Evolutionary conservation across 2,329 filamentous ascomycete species (phyloP).

Genomic region (Penicillium expansum): DNA sequence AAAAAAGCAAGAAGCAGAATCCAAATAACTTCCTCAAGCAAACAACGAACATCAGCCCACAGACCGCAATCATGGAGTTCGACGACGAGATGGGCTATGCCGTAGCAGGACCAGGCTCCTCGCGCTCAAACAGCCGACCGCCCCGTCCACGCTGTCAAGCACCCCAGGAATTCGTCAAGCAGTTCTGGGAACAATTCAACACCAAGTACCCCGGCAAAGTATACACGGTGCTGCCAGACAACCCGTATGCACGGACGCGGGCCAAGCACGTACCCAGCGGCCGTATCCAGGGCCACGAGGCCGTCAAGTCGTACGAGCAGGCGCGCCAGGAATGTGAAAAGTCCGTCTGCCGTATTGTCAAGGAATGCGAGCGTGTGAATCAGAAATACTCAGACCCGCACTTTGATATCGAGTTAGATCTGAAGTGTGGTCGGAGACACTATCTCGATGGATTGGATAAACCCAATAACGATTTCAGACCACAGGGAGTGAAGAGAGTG

Average conservation of each 20-base stretch:
- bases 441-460: constrained; percentile 51
- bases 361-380: constrained; percentile 70
- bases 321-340: constrained; percentile 66
- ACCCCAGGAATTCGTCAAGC: constrained; percentile 66
- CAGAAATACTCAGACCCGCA: constrained; percentile 84
- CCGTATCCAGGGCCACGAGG: constrained; percentile 54
- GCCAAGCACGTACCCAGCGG: constrained; percentile 57
- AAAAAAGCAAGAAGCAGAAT: too few species aligned
- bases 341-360: constrained; percentile 57
- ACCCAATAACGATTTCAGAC: constrained; percentile 46
- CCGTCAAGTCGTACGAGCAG: constrained; percentile 68
- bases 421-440: constrained; percentile 58
- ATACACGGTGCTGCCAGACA: constrained; percentile 67
- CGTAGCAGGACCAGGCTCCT: constrained; percentile 27
- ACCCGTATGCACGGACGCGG: constrained; percentile 61
- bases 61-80: constrained; percentile 23
- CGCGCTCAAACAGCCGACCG: constrained; percentile 34
- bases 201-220: constrained; percentile 71
- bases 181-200: constrained; percentile 71
- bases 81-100: constrained; percentile 31
- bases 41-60: neutral
- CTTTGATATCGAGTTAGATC: constrained; percentile 78
- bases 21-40: neutral
- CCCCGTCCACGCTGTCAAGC: constrained; percentile 51
- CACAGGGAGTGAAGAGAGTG: constrained; percentile 73